Evolutionary conservation across 1,139 yeast genomes (phyloP), one percentile per base, ranked within the genome.

Genomic region (Magnusiomyces tetraspermus): DNA sequence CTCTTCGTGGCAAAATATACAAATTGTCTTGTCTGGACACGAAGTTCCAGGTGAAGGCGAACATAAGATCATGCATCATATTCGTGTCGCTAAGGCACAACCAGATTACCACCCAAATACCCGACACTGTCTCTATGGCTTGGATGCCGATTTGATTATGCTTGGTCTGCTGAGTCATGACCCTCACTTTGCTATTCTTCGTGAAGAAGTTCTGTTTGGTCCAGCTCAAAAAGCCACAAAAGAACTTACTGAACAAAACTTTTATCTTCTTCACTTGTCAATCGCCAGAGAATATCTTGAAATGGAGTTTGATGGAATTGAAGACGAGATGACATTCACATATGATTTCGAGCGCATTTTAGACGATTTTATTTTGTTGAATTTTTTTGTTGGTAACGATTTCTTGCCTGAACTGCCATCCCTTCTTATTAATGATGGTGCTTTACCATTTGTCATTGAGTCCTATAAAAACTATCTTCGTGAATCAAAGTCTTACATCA

Each of bases 31-130:
- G 49, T 85, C 96, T 65, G 99, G 95, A 61, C 96, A 95, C 50
- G 92, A 95, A 33, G 97, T 90, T 13, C 98, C 99, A 0, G 99
- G 99, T 55, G 99, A 92, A 74, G 99, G 99, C 65, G 99, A 92
- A 70, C 99, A 92, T 73, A 92, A 92, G 67, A 84, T 92, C 61
- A 94, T 92, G 98, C 86, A 85, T 60, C 89, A 85, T 64, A 86
- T 94, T 60, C 80, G 98, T 62, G 77, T 83, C 50, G 88, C 86
- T 69, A 79, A 96, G 66, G 81, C 89, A 48, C 90, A 86, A 62
- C 85, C 92, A 0, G 86, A 79, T 64, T 89, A 90, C 68, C 78
- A 86, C 62, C 92, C 96, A 40, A 92, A 94, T 68, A 84, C 90
- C 1, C 80, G 86, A 46, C 98, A 94, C 69, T 89, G 97, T 70